Evolutionary conservation across 2,329 filamentous ascomycete genomes (phyloP).

Genomic region (Passalora sequoiae): DNA sequence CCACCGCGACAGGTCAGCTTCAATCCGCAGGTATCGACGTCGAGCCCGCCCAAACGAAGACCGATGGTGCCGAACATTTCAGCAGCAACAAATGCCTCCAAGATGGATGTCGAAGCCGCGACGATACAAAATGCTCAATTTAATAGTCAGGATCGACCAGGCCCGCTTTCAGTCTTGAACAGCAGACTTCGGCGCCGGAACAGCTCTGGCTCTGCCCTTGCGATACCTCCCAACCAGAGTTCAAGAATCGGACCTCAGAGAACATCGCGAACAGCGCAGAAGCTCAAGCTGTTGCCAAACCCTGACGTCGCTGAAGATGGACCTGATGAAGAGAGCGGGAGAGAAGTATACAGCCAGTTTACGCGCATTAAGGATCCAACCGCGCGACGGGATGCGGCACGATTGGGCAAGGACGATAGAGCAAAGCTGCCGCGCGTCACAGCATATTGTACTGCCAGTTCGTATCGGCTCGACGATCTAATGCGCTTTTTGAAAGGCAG

Average conservation of each 20-base stretch:
- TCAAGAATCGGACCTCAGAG: slow-evolving; percentile 88
- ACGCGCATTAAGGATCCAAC: slow-evolving; percentile 96
- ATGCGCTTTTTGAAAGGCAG: slow-evolving; percentile 88
- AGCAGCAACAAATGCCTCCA: slow-evolving; percentile 21
- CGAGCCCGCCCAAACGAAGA: slow-evolving; percentile 37
- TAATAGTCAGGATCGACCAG: slow-evolving; percentile 42
- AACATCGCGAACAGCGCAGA: slow-evolving; percentile 92
- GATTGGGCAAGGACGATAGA: slow-evolving; percentile 87
- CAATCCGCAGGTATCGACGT: slow-evolving; percentile 56
- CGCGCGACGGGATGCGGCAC: slow-evolving; percentile 82
- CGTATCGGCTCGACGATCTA: slow-evolving; percentile 82
- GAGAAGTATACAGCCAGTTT: slow-evolving; percentile 97
- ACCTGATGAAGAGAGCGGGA: slow-evolving; percentile 79
- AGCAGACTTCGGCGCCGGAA: slow-evolving; percentile 82
- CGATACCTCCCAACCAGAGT: slow-evolving; percentile 35
- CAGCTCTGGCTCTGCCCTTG: slow-evolving; percentile 63
- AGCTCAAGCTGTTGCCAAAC: slow-evolving; percentile 92
- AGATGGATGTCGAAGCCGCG: slow-evolving; percentile 16
- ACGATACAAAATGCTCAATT: slow-evolving; percentile 26
- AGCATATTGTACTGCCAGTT: slow-evolving; percentile 91
- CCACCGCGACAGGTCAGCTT: slow-evolving; percentile 67
- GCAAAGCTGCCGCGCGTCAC: slow-evolving; percentile 84
- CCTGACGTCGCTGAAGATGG: slow-evolving; percentile 74
- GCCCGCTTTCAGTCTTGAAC: slow-evolving; percentile 74
- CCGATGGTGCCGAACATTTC: slow-evolving; percentile 33